Evolutionary conservation across 1,284 basidiomycete species (phyloP), one percentile per base, ranked within the genome.

Genomic region (Leccinum pachyderme): DNA sequence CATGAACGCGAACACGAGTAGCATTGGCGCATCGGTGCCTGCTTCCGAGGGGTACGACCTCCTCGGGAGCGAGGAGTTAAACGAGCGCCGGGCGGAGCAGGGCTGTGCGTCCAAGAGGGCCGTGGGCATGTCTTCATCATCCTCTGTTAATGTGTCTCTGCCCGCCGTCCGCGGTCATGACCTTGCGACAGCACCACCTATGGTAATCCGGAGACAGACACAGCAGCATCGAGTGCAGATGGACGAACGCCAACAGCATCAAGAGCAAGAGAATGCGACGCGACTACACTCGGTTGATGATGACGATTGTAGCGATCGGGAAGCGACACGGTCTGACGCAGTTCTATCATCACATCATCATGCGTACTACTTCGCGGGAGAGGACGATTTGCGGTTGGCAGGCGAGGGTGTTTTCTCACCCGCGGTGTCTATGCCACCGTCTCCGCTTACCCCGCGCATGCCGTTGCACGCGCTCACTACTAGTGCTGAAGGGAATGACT

Each of bases 371-470:
- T 82, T 81, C 61, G 77, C 79, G 44, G 77, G 77, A 13, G 79
- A 78, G 51, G 81, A 78, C 49, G 74, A 76, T 62, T 67, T 83
- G 49, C 77, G 78, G 63, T 73, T 91, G 43, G 80, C 86, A 1
- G 87, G 88, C 12, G 86, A 84, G 28, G 85, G 81, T 29, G 77
- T 86, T 39, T 86, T 89, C 64, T 88, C 87, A 5, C 88, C 87
- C 43, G 81, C 81, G 41, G 76, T 76, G 15, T 87, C 87, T 31
- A 75, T 77, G 61, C 82, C 87, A 7, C 74, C 83, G 25, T 89
- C 87, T 37, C 87, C 87, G 1, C 46, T 61, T n/a, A 49, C 58
- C 0, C 66, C 65, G 7, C 56, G 59, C 4, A 51, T 58, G 41
- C 52, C 53, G n/a, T 25, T 61, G 39, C 29, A 49, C 11, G 24